A percentile compares a stretch with the other conserved stretches of the same genome.
phyloP scores from a whole-genome alignment of 2,329 filamentous ascomycete genomes.

The Trichophyton simii region DNA sequence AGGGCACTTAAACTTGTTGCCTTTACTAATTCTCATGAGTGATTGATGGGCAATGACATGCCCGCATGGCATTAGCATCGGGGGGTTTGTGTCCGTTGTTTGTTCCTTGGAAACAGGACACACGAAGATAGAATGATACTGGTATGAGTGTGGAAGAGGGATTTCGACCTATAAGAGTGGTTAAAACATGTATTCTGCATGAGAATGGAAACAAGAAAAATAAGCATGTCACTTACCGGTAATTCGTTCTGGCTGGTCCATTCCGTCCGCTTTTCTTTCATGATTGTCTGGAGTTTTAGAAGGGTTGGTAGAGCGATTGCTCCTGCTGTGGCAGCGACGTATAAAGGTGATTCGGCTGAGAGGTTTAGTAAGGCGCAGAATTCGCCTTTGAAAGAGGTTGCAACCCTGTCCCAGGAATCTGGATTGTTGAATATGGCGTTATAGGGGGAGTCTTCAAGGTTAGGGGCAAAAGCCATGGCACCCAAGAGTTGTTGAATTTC shows the following conservation, averaged over 20 bases:
- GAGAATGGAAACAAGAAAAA: not conserved
- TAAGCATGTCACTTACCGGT: slow-evolving; percentile 50
- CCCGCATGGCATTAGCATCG: slow-evolving; percentile 93
- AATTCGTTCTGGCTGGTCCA: slow-evolving; percentile 90
- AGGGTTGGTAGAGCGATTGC: slow-evolving; percentile 81
- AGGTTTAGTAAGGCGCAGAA: slow-evolving; percentile 87
- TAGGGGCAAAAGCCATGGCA: slow-evolving; percentile 66
- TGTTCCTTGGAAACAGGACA: slow-evolving; percentile 96
- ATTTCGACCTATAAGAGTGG: slow-evolving; percentile 45
- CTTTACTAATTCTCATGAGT: slow-evolving; percentile 66
- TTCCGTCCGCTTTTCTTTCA: slow-evolving; percentile 78
- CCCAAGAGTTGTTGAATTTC: slow-evolving; percentile 74
- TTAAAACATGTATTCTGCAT: not conserved
- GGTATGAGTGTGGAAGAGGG: slow-evolving; percentile 49
- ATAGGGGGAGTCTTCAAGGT: slow-evolving; percentile 68
- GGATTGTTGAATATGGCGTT: slow-evolving; percentile 60
- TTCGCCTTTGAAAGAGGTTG: slow-evolving; percentile 78
- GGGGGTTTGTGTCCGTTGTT: slow-evolving; percentile 80
- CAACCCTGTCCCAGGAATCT: slow-evolving; percentile 68
- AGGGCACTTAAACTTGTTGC: slow-evolving; percentile 78
- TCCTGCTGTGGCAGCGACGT: slow-evolving; percentile 83
- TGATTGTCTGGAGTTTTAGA: slow-evolving; percentile 76
- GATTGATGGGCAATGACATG: slow-evolving; percentile 86
- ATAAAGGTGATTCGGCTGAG: slow-evolving; percentile 82
- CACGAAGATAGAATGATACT: slow-evolving; percentile 93